Conservation (phyloP, 305 asterid species). For the Fraxinus floribunda region DNA sequence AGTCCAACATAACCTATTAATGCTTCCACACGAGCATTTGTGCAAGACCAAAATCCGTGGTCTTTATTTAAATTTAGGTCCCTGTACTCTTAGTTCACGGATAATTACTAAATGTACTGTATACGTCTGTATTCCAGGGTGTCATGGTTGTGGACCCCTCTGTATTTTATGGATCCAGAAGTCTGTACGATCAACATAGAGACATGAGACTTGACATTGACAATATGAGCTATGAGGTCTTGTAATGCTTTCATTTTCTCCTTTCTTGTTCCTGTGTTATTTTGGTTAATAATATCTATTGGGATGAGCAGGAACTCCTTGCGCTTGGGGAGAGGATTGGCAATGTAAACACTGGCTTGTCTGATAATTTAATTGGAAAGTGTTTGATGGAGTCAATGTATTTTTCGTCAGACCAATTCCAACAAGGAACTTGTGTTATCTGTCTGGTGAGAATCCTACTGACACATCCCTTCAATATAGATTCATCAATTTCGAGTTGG, state of each 20-base stretch:
- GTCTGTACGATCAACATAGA: slow-evolving; percentile 63
- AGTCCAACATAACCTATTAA: not conserved
- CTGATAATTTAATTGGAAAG: slow-evolving; percentile 53
- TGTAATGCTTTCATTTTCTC: not conserved
- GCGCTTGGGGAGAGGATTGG: slow-evolving; percentile 92
- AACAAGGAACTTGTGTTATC: slow-evolving; percentile 60
- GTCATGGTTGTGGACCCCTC: slow-evolving; percentile 44
- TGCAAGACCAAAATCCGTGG: not conserved
- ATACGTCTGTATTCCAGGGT: slow-evolving; percentile 45
- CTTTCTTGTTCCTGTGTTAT: not conserved
- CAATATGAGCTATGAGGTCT: slow-evolving; percentile 85
- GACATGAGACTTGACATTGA: slow-evolving; percentile 87
- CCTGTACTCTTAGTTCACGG: not conserved
- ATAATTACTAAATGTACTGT: not conserved
- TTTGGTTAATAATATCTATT: slow-evolving; percentile 10
- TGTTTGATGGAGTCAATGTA: slow-evolving; percentile 54
- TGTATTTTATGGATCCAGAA: slow-evolving; percentile 56
- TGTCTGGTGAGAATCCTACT: slow-evolving; percentile 57
- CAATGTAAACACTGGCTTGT: slow-evolving; percentile 75
- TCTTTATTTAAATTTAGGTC: not conserved
- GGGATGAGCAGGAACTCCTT: slow-evolving; percentile 64
- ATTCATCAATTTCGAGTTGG: not conserved
- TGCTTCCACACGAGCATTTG: not conserved
- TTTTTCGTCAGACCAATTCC: slow-evolving; percentile 53
- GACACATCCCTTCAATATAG: not conserved